Evolutionary conservation across 2,329 filamentous ascomycete genomes (phyloP).

Genomic region (Trichoderma arundinaceum): DNA sequence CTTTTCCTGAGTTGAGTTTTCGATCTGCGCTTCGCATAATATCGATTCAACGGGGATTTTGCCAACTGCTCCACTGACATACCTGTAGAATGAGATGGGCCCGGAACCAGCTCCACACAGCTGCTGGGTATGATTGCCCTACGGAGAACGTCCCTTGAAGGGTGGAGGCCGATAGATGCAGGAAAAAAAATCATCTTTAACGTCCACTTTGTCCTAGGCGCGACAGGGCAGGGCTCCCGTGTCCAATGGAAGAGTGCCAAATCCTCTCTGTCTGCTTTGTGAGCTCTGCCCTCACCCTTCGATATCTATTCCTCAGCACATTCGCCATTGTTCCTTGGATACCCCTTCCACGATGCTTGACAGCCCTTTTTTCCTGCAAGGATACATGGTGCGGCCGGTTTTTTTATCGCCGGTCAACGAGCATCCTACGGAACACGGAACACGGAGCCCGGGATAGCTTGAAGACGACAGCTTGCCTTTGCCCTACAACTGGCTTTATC

Average conservation of each 20-base stretch:
- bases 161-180: conserved; percentile 9
- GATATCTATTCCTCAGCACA: neutral
- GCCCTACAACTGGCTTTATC: neutral
- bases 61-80: neutral
- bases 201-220: neutral
- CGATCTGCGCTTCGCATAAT: conserved; percentile 10
- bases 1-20: neutral
- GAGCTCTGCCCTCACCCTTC: neutral
- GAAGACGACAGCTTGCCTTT: neutral
- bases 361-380: neutral
- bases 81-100: neutral
- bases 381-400: conserved; percentile 5
- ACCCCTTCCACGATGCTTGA: neutral
- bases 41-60: conserved; percentile 3
- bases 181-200: conserved; percentile 7
- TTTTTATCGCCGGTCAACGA: conserved; percentile 3
- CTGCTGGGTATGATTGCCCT: conserved; percentile 1
- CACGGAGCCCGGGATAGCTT: neutral
- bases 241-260: neutral
- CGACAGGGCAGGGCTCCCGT: neutral
- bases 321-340: neutral
- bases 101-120: conserved; percentile 3
- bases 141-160: conserved; percentile 1
- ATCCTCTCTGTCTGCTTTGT: neutral
- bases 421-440: neutral